Evolutionary conservation across 371 early-diverging fungal species (phyloP).

Genomic region (Syncephalastrum monosporum): DNA sequence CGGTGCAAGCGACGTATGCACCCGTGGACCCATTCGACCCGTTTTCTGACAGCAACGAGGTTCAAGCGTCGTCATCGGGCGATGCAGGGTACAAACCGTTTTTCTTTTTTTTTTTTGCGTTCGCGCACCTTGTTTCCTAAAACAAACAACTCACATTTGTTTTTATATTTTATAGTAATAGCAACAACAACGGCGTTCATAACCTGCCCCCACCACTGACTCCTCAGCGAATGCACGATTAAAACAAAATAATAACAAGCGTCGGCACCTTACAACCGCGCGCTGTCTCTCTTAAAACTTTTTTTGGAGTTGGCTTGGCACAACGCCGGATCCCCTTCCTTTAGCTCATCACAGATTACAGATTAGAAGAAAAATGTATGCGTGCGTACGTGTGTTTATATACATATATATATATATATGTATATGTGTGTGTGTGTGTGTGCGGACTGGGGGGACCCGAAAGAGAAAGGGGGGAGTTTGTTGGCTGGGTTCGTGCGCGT

Average conservation of each 20-base stretch:
- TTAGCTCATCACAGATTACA: neutral
- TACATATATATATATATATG: neutral
- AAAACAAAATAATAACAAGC: slow-evolving; percentile 5
- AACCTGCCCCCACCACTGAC: slow-evolving; percentile 41
- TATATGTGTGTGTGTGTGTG: neutral
- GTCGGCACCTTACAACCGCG: no score
- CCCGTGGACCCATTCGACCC: slow-evolving; percentile 43
- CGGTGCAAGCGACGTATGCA: neutral
- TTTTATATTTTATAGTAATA: slow-evolving; percentile 3
- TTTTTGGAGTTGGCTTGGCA: no score
- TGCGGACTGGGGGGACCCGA: no score
- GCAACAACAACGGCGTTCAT: slow-evolving; percentile 7
- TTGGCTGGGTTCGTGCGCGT: no score
- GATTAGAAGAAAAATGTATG: neutral
- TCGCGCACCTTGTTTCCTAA: no score
- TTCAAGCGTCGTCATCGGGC: slow-evolving; percentile 15
- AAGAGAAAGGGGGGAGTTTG: no score
- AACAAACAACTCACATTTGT: slow-evolving; percentile 7
- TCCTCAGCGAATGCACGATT: slow-evolving; percentile 40
- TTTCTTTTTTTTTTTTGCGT: neutral
- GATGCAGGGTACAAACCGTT: slow-evolving; percentile 31
- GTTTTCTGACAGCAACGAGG: slow-evolving; percentile 33
- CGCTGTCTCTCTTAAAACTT: no score
- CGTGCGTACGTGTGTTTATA: no score
- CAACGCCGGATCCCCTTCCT: neutral